Evolutionary conservation across 805 yeast species (phyloP).

Genomic region (Ogataea polymorpha): DNA sequence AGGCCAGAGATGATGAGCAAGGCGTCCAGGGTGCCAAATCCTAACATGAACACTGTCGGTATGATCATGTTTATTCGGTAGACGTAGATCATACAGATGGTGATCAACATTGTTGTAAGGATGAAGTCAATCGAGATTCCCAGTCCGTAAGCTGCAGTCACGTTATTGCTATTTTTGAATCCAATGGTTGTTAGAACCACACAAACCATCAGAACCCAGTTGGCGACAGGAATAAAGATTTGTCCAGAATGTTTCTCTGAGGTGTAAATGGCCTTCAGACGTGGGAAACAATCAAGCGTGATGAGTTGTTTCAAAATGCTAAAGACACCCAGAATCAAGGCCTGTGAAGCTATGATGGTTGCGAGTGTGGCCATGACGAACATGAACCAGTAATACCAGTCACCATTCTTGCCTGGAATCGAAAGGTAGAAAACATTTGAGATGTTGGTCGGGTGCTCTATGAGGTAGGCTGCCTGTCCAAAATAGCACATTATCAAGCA

Average conservation of each 20-base stretch:
- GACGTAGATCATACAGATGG: slow-evolving; percentile 45
- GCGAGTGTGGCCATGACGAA: slow-evolving; percentile 52
- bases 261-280: slow-evolving; percentile 42
- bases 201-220: slow-evolving; percentile 49
- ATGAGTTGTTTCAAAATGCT: slow-evolving; percentile 51
- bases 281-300: slow-evolving; percentile 53
- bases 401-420: slow-evolving; percentile 47
- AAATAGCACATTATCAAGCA: slow-evolving; percentile 49
- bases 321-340: slow-evolving; percentile 54
- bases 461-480: slow-evolving; percentile 55
- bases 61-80: slow-evolving; percentile 37
- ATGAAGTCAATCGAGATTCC: slow-evolving; percentile 56
- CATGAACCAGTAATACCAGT: slow-evolving; percentile 48
- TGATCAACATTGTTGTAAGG: slow-evolving; percentile 46
- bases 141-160: slow-evolving; percentile 60
- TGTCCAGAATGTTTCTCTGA: slow-evolving; percentile 45
- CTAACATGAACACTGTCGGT: slow-evolving; percentile 34
- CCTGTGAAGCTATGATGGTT: slow-evolving; percentile 60
- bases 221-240: slow-evolving; percentile 51
- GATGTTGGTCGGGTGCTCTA: slow-evolving; percentile 37
- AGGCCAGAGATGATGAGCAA: slow-evolving; percentile 46
- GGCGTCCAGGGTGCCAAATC: slow-evolving; percentile 47
- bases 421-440: slow-evolving; percentile 46
- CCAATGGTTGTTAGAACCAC: slow-evolving; percentile 52
- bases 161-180: slow-evolving; percentile 45